These are phyloP conservation scores for Pyricularia sp. DNA, from an alignment of 2,329 filamentous ascomycete genomes.

Conservation along the genomic window DNA sequence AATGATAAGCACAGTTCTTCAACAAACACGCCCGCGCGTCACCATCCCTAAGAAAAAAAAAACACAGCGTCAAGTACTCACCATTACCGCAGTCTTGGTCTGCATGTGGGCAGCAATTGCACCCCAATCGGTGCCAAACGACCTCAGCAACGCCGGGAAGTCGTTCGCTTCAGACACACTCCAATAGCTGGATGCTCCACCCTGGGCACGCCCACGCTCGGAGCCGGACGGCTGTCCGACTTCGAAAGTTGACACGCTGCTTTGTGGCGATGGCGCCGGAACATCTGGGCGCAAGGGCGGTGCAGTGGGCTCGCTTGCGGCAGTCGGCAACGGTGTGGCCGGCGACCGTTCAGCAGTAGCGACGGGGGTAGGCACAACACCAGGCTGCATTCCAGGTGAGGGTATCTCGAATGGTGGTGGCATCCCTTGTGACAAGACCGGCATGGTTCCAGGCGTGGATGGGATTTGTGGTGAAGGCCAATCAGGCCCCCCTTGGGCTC, in stretches of 20 bases:
- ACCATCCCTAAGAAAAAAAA: too few species aligned
- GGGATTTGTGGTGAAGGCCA: constrained; percentile 15
- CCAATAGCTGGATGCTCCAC: constrained; percentile 71
- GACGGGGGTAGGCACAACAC: constrained; percentile 20
- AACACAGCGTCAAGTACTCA: constrained; percentile 22
- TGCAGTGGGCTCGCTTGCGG: constrained; percentile 40
- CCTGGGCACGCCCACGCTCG: constrained; percentile 31
- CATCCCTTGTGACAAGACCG: constrained; percentile 16
- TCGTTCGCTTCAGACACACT: constrained; percentile 70
- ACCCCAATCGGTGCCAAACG: constrained; percentile 69
- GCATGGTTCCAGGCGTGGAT: constrained; percentile 21
- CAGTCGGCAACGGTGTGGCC: constrained; percentile 14
- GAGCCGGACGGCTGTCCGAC: constrained; percentile 20
- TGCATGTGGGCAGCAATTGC: constrained; percentile 68
- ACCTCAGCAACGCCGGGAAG: constrained; percentile 56
- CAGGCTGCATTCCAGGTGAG: constrained; percentile 27
- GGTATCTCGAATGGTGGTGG: constrained; percentile 31
- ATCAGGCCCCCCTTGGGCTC: constrained; percentile 18
- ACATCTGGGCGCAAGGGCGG: constrained; percentile 44
- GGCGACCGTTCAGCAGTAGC: constrained; percentile 14
- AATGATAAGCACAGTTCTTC: constrained; percentile 7
- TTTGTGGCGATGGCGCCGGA: constrained; percentile 31
- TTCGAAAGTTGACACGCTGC: constrained; percentile 37
- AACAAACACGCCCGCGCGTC: background rate
- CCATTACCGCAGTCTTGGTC: constrained; percentile 79